Conservation (phyloP, 2,329 filamentous ascomycete genomes). For the Fusarium sp. region DNA sequence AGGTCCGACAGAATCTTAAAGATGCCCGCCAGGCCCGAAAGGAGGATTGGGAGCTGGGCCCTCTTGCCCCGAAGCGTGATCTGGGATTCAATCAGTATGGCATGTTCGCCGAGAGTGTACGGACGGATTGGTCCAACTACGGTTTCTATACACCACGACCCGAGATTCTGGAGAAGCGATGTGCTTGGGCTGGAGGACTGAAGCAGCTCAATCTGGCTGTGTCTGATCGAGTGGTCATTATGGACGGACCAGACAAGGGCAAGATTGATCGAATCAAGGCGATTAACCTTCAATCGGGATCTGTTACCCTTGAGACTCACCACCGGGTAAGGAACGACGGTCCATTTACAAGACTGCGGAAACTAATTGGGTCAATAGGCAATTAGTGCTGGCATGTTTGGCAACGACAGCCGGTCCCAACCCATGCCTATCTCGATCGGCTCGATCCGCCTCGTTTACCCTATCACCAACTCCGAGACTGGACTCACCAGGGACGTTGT, state of each 20-base stretch:
- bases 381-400: conserved; percentile 48
- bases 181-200: conserved; percentile 67
- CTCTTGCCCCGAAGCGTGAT: conserved; percentile 82
- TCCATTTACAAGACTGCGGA: background rate
- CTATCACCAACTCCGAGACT: conserved; percentile 74
- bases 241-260: conserved; percentile 83
- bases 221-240: conserved; percentile 85
- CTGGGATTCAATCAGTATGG: conserved; percentile 74
- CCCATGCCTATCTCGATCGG: conserved; percentile 71
- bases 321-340: conserved; percentile 69
- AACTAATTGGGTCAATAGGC: conserved; percentile 38
- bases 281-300: conserved; percentile 67
- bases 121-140: conserved; percentile 52
- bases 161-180: conserved; percentile 57
- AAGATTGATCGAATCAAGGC: conserved; percentile 80
- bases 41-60: conserved; percentile 84
- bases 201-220: conserved; percentile 71
- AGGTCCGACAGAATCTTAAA: conserved; percentile 52
- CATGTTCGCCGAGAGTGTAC: conserved; percentile 57
- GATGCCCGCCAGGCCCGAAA: conserved; percentile 65
- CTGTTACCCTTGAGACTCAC: conserved; percentile 70
- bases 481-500: conserved; percentile 79
- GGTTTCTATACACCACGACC: conserved; percentile 46
- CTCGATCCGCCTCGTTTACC: conserved; percentile 84
- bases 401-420: conserved; percentile 45